A percentile compares a stretch with the other conserved stretches of the same genome.
These are phyloP conservation scores for Hysterangium stoloniferum DNA, from an alignment of 768 basidiomycete species.

Conservation along the genomic window DNA sequence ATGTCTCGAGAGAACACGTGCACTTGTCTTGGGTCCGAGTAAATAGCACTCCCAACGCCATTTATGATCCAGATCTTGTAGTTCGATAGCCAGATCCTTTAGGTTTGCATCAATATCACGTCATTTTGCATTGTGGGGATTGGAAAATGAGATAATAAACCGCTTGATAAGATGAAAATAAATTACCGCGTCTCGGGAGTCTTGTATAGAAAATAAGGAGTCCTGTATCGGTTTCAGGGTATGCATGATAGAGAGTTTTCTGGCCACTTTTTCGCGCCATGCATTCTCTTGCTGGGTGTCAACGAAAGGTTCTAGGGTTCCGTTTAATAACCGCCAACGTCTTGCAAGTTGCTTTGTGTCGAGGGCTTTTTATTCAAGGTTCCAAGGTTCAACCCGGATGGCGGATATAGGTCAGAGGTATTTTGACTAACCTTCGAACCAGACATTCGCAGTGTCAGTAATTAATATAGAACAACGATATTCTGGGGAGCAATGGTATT, in stretches of 20 bases:
- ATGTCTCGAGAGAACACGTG: slow-evolving; percentile 71
- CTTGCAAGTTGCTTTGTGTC: slow-evolving; percentile 52
- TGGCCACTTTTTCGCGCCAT: slow-evolving; percentile 51
- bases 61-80: slow-evolving; percentile 44
- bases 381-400: too few relatives aligned
- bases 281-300: slow-evolving; percentile 30
- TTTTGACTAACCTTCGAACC: slow-evolving; percentile 60
- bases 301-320: slow-evolving; percentile 11
- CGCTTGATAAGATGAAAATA: slow-evolving; percentile 5
- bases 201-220: slow-evolving; percentile 48
- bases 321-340: slow-evolving; percentile 61
- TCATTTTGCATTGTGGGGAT: neutral
- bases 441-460: slow-evolving; percentile 69
- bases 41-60: slow-evolving; percentile 76
- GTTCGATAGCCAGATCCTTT: slow-evolving; percentile 65
- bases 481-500: slow-evolving; percentile 49
- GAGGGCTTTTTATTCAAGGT: slow-evolving; percentile 34
- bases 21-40: slow-evolving; percentile 54
- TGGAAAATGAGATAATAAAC: neutral
- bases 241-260: slow-evolving; percentile 50
- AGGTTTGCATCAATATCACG: neutral
- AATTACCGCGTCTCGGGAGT: slow-evolving; percentile 54
- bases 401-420: too few relatives aligned
- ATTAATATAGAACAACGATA: slow-evolving; percentile 52
- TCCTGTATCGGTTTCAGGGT: slow-evolving; percentile 54